Evolutionary conservation across 257 asterid genomes (phyloP), one percentile per base, ranked within the genome.

Genomic region (Solanum raphanifolium): DNA sequence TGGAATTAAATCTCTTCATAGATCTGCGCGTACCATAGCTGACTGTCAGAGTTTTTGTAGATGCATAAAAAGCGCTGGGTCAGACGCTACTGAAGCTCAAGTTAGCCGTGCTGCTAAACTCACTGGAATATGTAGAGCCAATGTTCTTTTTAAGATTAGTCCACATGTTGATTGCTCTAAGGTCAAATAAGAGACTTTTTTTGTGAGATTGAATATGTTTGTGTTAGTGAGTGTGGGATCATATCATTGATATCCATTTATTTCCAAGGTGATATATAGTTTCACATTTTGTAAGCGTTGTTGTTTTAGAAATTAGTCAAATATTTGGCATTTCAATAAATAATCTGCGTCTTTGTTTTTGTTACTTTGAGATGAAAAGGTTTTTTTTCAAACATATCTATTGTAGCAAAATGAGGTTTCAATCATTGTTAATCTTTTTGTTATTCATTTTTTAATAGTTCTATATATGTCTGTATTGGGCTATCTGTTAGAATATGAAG

Each of bases 161-260:
- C 83, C 78, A 9, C 12, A 79, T 25, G 36, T 69, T 48, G 88
- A 88, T 16, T 88, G 88, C 27, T 38, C 90, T 23, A 88, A 85
- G 88, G 32, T 65, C 79, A 84, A 38, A 31, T 84, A 79, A 79
- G 39, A 46, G 62, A 41, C n/a, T 21, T 16, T 29, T 25, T 2
- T 46, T 46, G 55, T 46, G 55, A 46, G 55, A 46, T 46, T 46
- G 55, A 46, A 46, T 46, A 13, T 46, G 55, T 46, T 46, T 46
- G 55, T 46, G 55, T 46, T 46, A 13, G 20, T 46, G 55, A 46
- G 55, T 46, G 55, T 46, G 60, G 8, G 60, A 48, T 15, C 60
- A 48, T 48, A 46, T 46, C 16, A 46, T 48, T 5, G 60, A 48
- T 48, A 7, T 48, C 60, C 60, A 5, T 48, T 48, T 48, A 48